A percentile compares a stretch with the other conserved stretches of the same genome.
Evolutionary conservation across 2,329 filamentous ascomycete genomes (phyloP).

Genomic region (Didymosphaeria variabile): DNA sequence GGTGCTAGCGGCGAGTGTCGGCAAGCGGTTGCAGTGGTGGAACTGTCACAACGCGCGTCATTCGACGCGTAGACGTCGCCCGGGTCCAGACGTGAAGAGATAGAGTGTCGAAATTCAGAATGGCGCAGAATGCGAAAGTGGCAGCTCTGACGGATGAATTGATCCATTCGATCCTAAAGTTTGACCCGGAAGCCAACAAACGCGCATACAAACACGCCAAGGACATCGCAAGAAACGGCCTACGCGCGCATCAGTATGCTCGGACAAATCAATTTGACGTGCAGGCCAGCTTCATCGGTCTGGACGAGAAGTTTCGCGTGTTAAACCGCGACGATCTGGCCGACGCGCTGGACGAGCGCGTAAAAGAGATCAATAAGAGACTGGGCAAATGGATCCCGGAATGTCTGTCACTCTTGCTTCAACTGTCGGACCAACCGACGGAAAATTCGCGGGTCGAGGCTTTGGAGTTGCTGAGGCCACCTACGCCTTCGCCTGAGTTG

Average conservation of each 20-base stretch:
- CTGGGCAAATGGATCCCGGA: constrained; percentile 78
- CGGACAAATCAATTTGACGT: constrained; percentile 62
- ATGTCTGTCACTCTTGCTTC: constrained; percentile 77
- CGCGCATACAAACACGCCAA: constrained; percentile 49
- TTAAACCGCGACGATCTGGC: constrained; percentile 81
- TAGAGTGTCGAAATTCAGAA: constrained; percentile 46
- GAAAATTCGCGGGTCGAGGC: constrained; percentile 72
- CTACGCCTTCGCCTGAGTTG: constrained; percentile 60
- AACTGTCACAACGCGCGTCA: no score
- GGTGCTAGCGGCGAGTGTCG: no score
- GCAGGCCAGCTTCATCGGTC: constrained; percentile 51
- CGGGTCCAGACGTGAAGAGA: neutral
- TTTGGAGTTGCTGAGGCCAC: constrained; percentile 64
- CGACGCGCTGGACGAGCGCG: constrained; percentile 68
- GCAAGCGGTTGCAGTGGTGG: no score
- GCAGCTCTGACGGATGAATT: constrained; percentile 75
- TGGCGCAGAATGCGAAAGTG: constrained; percentile 76
- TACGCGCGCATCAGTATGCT: constrained; percentile 53
- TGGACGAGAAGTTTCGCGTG: constrained; percentile 88
- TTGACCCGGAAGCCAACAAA: constrained; percentile 46
- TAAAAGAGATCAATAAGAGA: constrained; percentile 65
- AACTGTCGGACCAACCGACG: constrained; percentile 82
- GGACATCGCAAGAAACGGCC: constrained; percentile 50
- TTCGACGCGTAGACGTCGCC: no score
- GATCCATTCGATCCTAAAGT: constrained; percentile 69